phyloP scores from a whole-genome alignment of 73 alveolate genomes.

The Symbiodinium pilosum region DNA sequence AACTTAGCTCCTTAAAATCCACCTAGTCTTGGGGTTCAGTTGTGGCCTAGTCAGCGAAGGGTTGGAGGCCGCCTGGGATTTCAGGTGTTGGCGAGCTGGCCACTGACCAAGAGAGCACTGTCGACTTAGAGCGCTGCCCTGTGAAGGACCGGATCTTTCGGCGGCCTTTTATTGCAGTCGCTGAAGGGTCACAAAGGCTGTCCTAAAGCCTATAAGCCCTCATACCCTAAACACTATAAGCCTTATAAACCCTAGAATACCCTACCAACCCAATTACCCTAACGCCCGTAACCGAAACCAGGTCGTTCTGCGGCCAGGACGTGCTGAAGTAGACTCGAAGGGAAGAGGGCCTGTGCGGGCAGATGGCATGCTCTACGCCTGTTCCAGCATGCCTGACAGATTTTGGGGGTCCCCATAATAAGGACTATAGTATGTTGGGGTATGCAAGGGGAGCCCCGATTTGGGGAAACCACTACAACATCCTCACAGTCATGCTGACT shows the following conservation, averaged over 20 bases:
- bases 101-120: background rate
- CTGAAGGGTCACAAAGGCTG: background rate
- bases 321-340: constrained; percentile 67
- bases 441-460: background rate
- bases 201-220: background rate
- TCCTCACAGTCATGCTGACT: no score
- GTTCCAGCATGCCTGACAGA: background rate
- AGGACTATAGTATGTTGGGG: background rate
- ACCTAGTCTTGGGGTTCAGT: background rate
- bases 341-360: constrained; percentile 13
- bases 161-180: background rate
- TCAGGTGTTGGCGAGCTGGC: background rate
- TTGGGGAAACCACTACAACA: background rate
- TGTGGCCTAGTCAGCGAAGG: constrained; percentile 26
- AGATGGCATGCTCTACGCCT: background rate
- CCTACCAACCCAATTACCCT: background rate
- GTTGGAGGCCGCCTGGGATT: constrained; percentile 49
- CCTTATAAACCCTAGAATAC: background rate
- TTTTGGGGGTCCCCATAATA: background rate
- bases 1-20: no score
- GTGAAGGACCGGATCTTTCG: constrained; percentile 4
- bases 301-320: background rate
- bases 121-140: background rate
- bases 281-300: background rate
- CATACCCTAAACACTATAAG: background rate